Percentiles rank a stretch among this genome's conserved stretches.
Conservation (phyloP, 805 yeast genomes). For the Zygoascus bituminiphila region DNA sequence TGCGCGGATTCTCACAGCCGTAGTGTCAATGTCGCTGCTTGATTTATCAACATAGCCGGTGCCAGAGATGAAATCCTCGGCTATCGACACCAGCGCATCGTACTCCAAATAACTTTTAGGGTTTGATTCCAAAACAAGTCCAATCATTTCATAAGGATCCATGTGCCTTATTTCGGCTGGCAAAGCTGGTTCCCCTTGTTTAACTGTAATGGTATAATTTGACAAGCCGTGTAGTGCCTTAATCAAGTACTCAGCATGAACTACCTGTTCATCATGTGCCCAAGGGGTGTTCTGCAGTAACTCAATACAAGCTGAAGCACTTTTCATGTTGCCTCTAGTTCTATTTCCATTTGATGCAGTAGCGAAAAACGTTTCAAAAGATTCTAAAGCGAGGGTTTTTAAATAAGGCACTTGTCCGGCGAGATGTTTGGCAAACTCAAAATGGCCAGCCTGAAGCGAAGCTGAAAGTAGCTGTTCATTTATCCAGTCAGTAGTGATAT, state of each 20-base stretch:
- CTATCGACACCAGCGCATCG: constrained; percentile 18
- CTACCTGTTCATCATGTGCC: constrained; percentile 8
- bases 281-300: constrained; percentile 11
- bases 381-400: constrained; percentile 11
- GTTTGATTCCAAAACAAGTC: constrained; percentile 26
- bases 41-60: constrained; percentile 5
- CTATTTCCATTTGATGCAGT: constrained; percentile 36
- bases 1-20: constrained; percentile 13
- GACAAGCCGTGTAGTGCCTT: constrained; percentile 25
- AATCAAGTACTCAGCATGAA: constrained; percentile 18
- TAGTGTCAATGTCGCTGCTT: constrained; percentile 6
- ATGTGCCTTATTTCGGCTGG: constrained; percentile 23
- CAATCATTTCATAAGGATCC: constrained; percentile 22
- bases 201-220: constrained; percentile 22
- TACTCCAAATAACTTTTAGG: constrained; percentile 24
- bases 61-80: constrained; percentile 9
- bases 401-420: constrained; percentile 2
- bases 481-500: constrained; percentile 8
- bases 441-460: constrained; percentile 20
- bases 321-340: constrained; percentile 33
- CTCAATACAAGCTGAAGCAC: constrained; percentile 27
- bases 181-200: constrained; percentile 23
- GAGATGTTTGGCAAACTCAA: constrained; percentile 18
- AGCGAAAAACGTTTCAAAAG: constrained; percentile 38
- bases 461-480: constrained; percentile 13